Conservation (phyloP, 768 basidiomycete species). For the Suillus luteus region DNA sequence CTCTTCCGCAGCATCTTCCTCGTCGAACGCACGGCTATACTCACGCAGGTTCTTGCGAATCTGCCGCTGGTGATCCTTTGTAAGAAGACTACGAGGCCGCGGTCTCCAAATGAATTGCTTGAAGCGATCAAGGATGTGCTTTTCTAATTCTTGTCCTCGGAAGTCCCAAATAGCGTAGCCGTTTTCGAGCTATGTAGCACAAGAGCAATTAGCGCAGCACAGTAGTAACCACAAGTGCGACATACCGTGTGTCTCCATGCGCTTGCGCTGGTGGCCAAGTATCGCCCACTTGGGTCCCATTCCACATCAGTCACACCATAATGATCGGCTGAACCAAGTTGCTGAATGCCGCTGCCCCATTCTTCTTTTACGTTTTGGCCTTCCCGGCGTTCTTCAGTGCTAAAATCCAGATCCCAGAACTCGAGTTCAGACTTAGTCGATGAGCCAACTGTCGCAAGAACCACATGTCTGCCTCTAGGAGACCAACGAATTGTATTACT, state of each 20-base stretch:
- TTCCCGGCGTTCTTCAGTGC: slow-evolving; percentile 54
- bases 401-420: slow-evolving; percentile 98
- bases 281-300: slow-evolving; percentile 97
- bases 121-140: slow-evolving; percentile 89
- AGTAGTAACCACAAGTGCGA: slow-evolving; percentile 13
- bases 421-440: slow-evolving; percentile 96
- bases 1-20: slow-evolving; percentile 95
- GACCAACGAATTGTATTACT: slow-evolving; percentile 97
- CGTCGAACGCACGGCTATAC: slow-evolving; percentile 89
- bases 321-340: slow-evolving; percentile 86
- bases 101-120: slow-evolving; percentile 99
- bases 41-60: slow-evolving; percentile 90
- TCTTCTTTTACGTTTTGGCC: slow-evolving; percentile 59
- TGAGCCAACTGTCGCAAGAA: slow-evolving; percentile 94
- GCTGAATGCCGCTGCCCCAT: slow-evolving; percentile 85
- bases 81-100: slow-evolving; percentile 84
- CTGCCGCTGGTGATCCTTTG: slow-evolving; percentile 83
- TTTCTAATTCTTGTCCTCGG: slow-evolving; percentile 92
- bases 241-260: slow-evolving; percentile 93
- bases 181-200: slow-evolving; percentile 78
- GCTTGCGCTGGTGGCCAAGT: slow-evolving; percentile 89
- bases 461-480: slow-evolving; percentile 92
- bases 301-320: slow-evolving; percentile 97
- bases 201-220: slow-evolving; percentile 16
- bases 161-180: slow-evolving; percentile 98